Base-by-base conservation (phyloP, 352 stramenopile species). In the Globisporangium cystogenes region DNA sequence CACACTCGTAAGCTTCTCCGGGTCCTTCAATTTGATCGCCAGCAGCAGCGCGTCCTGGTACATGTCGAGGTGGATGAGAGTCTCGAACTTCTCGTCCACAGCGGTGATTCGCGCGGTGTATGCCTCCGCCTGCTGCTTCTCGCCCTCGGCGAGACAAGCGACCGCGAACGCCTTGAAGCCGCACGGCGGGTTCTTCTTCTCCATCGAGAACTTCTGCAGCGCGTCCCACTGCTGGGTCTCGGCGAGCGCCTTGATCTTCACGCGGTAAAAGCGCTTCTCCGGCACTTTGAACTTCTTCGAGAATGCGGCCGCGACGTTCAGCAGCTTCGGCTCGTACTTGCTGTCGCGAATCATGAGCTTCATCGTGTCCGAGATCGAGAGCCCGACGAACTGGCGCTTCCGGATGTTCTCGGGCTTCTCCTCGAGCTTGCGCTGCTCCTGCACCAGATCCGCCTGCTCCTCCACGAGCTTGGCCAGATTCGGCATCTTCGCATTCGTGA, bases 201-300 rank as follows among this genome's bases (percentile, higher is more conserved):
- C 82, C 56, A 79, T 72, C 27, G 82, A 93, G 41, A 93, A 90
- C 59, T 93, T 93, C 50, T 90, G 82, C 45, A 97, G 70, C 26
- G 76, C 72, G 58, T 92, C 84, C 86, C 87, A 97, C 44, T 97
- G 83, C 15, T 75, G 69, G 15, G 76, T 93, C 53, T 93, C 77
- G 5, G 82, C 82, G 6, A 96, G 65, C 33, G 86, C 86, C 50
- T 90, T 85, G 55, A 96, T 96, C 65, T 96, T 96, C 39, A 96
- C 81, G 55, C 88, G 82, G 61, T 93, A 97, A 45, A 95, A 88
- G 8, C 83, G 82, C 68, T 97, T 96, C 53, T 96, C 87, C 1
- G 87, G 81, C 7, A 97, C 81, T 37, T 95, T 94, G 61, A 96
- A 95, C 57, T 89, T 93, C 56, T 95, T 95, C 35, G 82, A 74